Evolutionary conservation across 2,329 filamentous ascomycete species (phyloP), one percentile per base, ranked within the genome.

Genomic region (Blumeria graminis): DNA sequence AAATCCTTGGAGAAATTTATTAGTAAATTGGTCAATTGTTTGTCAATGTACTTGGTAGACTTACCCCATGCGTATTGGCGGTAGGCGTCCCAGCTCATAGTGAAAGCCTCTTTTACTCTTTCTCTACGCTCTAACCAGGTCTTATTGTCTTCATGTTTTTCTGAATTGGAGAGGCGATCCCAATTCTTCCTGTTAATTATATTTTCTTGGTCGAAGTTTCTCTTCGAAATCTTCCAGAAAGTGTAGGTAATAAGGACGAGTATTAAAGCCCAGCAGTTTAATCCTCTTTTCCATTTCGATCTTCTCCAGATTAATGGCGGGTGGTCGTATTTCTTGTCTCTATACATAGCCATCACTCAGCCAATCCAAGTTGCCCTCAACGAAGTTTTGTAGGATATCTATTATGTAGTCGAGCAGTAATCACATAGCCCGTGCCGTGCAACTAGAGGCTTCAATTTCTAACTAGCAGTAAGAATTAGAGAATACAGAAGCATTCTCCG

Each of bases 281-380:
- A 43, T 6, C 6, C 39, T 63, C 77, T 76, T 67, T 76, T 76
- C 71, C 78, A 81, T 62, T 78, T 69, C 36, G 78, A 74, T 55
- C 74, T 73, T 59, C 74, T 72, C 63, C 77, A 76, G 62, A 76
- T 73, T 59, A 77, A 78, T 36, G 74, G 71, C 46, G 77, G 74
- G 63, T 85, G 82, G 55, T 75, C 76, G 66, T 86, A 92, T n/a
- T 92, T 92, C 69, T 98, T 98, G 71, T 98, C 92, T 71, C 98
- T 98, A 73, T 98, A 98, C 84, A 96, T 89, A 50, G 92, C 92
- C 22, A 28, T 28, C 22, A 28, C 22, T 28, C 22, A 4, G 22
- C 22, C 22, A 28, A 28, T 28, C 22, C 4, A 28, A 28, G 22
- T 28, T 28, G 22, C 22, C 22, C 22, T 28, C 22, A 28, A 28